Evolutionary conservation across 768 basidiomycete species (phyloP).

Genomic region (Mycena galericulata): DNA sequence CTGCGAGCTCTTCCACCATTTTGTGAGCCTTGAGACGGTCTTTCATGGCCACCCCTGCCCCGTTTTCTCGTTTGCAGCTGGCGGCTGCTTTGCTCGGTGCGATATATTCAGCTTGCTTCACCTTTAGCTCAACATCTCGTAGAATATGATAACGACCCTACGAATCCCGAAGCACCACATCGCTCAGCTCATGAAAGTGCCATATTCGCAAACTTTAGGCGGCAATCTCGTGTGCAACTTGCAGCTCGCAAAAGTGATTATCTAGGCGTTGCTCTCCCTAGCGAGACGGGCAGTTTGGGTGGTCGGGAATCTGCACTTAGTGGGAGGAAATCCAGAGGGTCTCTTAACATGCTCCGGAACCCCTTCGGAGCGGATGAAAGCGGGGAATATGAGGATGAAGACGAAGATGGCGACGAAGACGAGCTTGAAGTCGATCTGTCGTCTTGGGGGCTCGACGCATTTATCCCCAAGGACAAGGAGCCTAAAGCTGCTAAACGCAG

Average conservation of each 20-base stretch:
- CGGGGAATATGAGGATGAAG: constrained; percentile 65
- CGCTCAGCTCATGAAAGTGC: constrained; percentile 86
- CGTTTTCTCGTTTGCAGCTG: constrained; percentile 87
- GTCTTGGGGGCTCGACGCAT: constrained; percentile 86
- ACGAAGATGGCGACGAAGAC: constrained; percentile 55
- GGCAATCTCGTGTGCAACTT: constrained; percentile 58
- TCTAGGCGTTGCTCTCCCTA: constrained; percentile 75
- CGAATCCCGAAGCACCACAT: constrained; percentile 69
- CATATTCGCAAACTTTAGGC: constrained; percentile 84
- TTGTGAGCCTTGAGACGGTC: background rate
- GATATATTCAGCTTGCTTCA: constrained; percentile 33
- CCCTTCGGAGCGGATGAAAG: constrained; percentile 78
- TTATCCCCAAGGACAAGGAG: constrained; percentile 77
- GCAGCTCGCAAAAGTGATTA: constrained; percentile 70
- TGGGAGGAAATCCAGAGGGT: constrained; percentile 63
- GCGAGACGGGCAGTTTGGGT: constrained; percentile 61
- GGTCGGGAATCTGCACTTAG: constrained; percentile 62
- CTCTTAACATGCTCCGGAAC: constrained; percentile 75
- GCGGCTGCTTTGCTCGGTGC: constrained; percentile 88
- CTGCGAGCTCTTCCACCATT: background rate
- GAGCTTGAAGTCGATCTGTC: constrained; percentile 82
- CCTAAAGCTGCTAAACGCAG: constrained; percentile 56
- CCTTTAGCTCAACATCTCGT: constrained; percentile 8
- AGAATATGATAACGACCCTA: constrained; percentile 93
- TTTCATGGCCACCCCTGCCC: constrained; percentile 48